Percentiles rank a stretch among this genome's conserved stretches.
These are phyloP conservation scores for Termitomyces sp. DNA, from an alignment of 768 basidiomycete genomes.

Conservation along the genomic window DNA sequence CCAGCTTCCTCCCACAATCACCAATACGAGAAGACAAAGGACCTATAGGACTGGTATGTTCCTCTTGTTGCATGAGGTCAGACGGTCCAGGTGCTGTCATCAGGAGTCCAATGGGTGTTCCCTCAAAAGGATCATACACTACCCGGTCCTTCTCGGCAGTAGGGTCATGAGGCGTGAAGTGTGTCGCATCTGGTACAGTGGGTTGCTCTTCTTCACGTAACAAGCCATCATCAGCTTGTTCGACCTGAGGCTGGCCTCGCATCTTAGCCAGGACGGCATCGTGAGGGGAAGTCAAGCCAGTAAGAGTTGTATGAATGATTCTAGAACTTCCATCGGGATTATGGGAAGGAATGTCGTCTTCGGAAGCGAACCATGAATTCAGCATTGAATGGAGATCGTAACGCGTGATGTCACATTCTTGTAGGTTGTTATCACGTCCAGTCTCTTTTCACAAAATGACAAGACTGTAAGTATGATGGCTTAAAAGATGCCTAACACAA, in stretches of 20 bases:
- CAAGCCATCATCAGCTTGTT: constrained; percentile 8
- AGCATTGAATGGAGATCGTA: neutral
- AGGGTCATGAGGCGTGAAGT: constrained; percentile 3
- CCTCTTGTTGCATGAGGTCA: constrained; percentile 4
- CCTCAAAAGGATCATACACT: constrained; percentile 44
- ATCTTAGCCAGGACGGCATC: constrained; percentile 57
- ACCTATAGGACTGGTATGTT: neutral
- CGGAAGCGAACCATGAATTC: neutral
- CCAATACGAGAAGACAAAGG: constrained; percentile 4
- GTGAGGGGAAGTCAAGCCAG: constrained; percentile 46
- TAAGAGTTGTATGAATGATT: neutral
- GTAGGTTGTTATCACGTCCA: neutral
- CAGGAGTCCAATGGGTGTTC: constrained; percentile 33
- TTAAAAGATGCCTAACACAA: neutral
- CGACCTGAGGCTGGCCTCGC: constrained; percentile 21
- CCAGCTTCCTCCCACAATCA: constrained; percentile 32
- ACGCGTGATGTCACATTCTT: neutral
- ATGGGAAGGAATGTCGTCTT: neutral
- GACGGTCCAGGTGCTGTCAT: constrained; percentile 11
- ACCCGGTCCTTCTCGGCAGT: constrained; percentile 5
- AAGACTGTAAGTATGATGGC: too few relatives aligned
- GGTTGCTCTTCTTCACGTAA: constrained; percentile 4
- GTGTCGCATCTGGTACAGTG: neutral
- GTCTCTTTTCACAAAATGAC: neutral
- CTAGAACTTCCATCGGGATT: neutral